A percentile compares a stretch with the other conserved stretches of the same genome.
Conservation (phyloP, 108 stramenopile species). For the Cyclotella atomus region DNA sequence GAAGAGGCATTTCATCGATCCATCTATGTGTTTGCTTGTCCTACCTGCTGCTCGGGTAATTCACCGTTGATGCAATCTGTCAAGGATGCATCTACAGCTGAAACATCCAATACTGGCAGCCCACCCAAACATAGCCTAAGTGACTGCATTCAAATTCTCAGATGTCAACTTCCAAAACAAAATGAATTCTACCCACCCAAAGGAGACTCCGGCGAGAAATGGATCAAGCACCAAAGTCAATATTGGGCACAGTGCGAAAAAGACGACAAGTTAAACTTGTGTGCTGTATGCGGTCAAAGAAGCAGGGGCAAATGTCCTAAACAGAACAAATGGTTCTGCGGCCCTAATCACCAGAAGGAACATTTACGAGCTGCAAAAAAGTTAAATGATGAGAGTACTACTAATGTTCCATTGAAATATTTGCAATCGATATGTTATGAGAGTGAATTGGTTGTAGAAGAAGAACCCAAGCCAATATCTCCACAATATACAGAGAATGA, state of each 20-base stretch:
- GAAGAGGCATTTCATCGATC: conserved; percentile 80
- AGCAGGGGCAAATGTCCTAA: conserved; percentile 72
- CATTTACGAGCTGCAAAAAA: conserved; percentile 42
- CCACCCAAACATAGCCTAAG: conserved; percentile 13
- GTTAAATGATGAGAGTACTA: conserved; percentile 22
- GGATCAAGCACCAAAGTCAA: conserved; percentile 63
- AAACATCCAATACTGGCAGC: neutral
- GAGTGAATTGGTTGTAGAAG: conserved; percentile 85
- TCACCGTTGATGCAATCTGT: conserved; percentile 5
- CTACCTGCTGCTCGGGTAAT: conserved; percentile 51
- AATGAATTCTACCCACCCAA: conserved; percentile 77
- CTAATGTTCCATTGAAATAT: conserved; percentile 30
- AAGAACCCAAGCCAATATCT: conserved; percentile 55
- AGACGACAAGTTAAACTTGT: conserved; percentile 55
- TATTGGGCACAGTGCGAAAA: conserved; percentile 38
- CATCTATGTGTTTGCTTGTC: conserved; percentile 82
- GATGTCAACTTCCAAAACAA: conserved; percentile 68
- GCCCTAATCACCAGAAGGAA: conserved; percentile 79
- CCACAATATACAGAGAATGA: conserved; percentile 20
- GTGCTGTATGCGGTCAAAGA: conserved; percentile 74
- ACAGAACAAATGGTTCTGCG: conserved; percentile 67
- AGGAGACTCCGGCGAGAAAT: conserved; percentile 46
- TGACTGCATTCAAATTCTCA: conserved; percentile 60
- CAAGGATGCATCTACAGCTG: neutral
- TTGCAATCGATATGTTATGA: conserved; percentile 74